Evolutionary conservation across 2,329 filamentous ascomycete species (phyloP), one percentile per base, ranked within the genome.

Genomic region (Daldinia sp.): DNA sequence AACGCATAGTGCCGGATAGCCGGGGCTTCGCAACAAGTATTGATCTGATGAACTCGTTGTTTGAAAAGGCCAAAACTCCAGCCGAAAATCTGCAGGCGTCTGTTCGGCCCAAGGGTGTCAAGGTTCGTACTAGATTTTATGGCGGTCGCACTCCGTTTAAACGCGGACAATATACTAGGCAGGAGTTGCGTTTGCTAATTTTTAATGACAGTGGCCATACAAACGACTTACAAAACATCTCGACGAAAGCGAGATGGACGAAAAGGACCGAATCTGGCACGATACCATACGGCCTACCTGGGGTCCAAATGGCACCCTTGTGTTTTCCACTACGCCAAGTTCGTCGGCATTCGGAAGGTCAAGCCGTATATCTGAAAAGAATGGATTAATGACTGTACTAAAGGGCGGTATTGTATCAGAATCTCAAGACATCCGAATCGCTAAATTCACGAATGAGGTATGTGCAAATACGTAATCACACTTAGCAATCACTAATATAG

Each of bases 1-100:
- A 74, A 37, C 75, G 75, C 35, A 68, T 74, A 23, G 72, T 77
- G 15, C 64, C 77, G 35, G 83, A 86, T 70, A 82, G 84, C 55
- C 86, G 87, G 67, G 89, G 90, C 0, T 94, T 97, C 77, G 86
- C 88, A 17, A 97, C 91, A 17, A 94, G 91, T 73, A 96, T 98
- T 79, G 95, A 97, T 80, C 82, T 97, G 75, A 97, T 97, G 93
- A 94, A 96, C 75, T 96, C 93, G 48, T 82, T 97, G 58, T 97
- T 96, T 78, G 90, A 91, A 76, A 87, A 90, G 77, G 84, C 88
- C 66, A 87, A 86, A 80, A 83, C 82, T 54, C 83, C 83, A 67
- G 78, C 80, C 54, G 81, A 85, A 71, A 85, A 83, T 71, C 75
- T 83, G 56, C 83, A 84, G 72, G 81, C 80, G 67, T 78, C 81